Conservation (phyloP, 2,329 filamentous ascomycete species). For the Coniochaeta prunicola region DNA sequence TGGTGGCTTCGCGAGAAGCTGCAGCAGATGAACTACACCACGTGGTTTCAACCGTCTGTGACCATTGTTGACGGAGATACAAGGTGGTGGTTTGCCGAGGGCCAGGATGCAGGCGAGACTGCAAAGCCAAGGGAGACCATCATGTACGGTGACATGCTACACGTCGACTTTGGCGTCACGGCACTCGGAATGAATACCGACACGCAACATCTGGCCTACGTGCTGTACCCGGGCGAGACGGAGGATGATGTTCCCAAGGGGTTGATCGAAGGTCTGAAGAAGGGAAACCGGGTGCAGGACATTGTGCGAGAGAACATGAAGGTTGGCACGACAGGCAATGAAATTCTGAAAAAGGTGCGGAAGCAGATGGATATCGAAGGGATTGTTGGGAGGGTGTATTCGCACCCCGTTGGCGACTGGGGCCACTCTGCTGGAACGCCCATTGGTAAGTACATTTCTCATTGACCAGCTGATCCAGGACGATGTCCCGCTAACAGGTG, state of each 20-base stretch:
- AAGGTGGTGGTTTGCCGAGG: neutral
- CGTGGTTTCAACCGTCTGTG: conserved; percentile 43
- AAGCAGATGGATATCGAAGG: conserved; percentile 33
- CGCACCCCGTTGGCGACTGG: conserved; percentile 43
- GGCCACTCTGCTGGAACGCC: conserved; percentile 40
- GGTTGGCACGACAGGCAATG: conserved; percentile 34
- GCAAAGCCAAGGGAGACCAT: conserved; percentile 18
- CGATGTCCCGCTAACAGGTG: neutral
- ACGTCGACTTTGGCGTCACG: conserved; percentile 41
- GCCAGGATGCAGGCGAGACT: conserved; percentile 10
- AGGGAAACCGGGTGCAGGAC: conserved; percentile 40
- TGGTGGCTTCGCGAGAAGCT: conserved; percentile 45
- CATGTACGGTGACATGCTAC: conserved; percentile 36
- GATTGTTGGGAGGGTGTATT: conserved; percentile 40
- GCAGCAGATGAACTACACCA: conserved; percentile 40
- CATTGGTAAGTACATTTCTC: conserved; percentile 27
- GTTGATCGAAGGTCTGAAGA: conserved; percentile 33
- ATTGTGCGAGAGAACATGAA: conserved; percentile 36
- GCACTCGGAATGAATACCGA: conserved; percentile 40
- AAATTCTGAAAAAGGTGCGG: conserved; percentile 30
- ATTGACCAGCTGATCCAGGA: neutral
- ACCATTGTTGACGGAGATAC: conserved; percentile 27
- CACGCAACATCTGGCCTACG: conserved; percentile 43
- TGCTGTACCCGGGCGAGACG: conserved; percentile 33
- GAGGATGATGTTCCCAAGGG: conserved; percentile 32